phyloP scores from a whole-genome alignment of 2,329 filamentous ascomycete species.

The Fonsecaea erecta region DNA sequence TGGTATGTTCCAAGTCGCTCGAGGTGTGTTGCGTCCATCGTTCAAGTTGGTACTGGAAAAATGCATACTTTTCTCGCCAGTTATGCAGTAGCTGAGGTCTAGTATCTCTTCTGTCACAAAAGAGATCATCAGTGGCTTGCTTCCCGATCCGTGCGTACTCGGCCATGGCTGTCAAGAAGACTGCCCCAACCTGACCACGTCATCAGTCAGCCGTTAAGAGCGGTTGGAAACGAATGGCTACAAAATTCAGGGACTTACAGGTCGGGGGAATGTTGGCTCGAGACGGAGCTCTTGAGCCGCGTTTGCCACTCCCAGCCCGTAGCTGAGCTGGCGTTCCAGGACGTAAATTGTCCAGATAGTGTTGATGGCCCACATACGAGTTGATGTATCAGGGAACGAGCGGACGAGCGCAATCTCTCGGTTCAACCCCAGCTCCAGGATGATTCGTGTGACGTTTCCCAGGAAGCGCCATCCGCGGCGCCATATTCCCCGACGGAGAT shows the following conservation, averaged over 20 bases:
- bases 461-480: slow-evolving; percentile 14
- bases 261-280: slow-evolving; percentile 12
- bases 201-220: slow-evolving; percentile 4
- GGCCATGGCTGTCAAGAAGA: slow-evolving; percentile 12
- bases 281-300: slow-evolving; percentile 11
- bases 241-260: slow-evolving; percentile 9
- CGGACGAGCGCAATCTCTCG: slow-evolving; percentile 8
- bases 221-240: background rate
- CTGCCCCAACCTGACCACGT: slow-evolving; percentile 8
- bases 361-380: slow-evolving; percentile 8
- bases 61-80: slow-evolving; percentile 9
- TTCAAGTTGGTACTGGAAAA: slow-evolving; percentile 15
- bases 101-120: slow-evolving; percentile 9
- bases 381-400: slow-evolving; percentile 7
- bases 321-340: slow-evolving; percentile 14
- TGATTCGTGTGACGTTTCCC: slow-evolving; percentile 12
- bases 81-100: slow-evolving; percentile 1
- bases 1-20: slow-evolving; percentile 12
- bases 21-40: slow-evolving; percentile 8
- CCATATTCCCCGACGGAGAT: slow-evolving; percentile 9
- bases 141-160: slow-evolving; percentile 12
- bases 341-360: slow-evolving; percentile 11
- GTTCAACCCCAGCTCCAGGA: slow-evolving; percentile 12
- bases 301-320: slow-evolving; percentile 11
- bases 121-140: slow-evolving; percentile 12